These are phyloP conservation scores for Dianthus caryophyllus DNA, from an alignment of 148 eudicot species.

Conservation along the genomic window DNA sequence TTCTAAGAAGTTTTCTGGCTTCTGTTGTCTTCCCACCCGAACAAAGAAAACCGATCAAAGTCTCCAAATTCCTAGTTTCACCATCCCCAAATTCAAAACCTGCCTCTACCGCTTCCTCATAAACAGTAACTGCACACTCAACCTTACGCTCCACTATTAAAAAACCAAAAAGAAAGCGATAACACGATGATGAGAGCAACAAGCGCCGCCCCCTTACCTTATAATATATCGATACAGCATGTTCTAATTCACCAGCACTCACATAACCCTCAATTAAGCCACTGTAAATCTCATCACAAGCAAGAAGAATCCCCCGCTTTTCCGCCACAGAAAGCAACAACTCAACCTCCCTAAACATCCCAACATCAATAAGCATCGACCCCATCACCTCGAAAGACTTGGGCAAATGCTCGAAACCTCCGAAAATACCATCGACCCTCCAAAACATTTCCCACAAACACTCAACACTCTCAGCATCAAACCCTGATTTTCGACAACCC, in stretches of 20 bases:
- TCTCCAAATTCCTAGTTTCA: slow-evolving; percentile 33
- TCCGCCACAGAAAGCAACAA: slow-evolving; percentile 45
- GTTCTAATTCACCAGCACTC: slow-evolving; percentile 36
- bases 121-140: slow-evolving; percentile 31
- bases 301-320: slow-evolving; percentile 48
- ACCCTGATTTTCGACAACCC: slow-evolving; percentile 22
- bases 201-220: slow-evolving; percentile 38
- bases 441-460: slow-evolving; percentile 68
- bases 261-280: slow-evolving; percentile 53
- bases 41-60: slow-evolving; percentile 43
- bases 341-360: slow-evolving; percentile 55
- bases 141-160: slow-evolving; percentile 33
- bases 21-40: slow-evolving; percentile 56
- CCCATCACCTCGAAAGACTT: slow-evolving; percentile 56
- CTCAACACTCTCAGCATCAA: slow-evolving; percentile 39
- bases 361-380: slow-evolving; percentile 44
- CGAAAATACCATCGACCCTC: slow-evolving; percentile 38
- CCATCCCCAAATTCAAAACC: slow-evolving; percentile 38
- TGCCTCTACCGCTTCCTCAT: slow-evolving; percentile 44
- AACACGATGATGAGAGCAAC: slow-evolving; percentile 44
- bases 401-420: slow-evolving; percentile 46
- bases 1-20: slow-evolving; percentile 56
- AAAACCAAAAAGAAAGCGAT: slow-evolving; percentile 32
- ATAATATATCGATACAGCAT: slow-evolving; percentile 46
- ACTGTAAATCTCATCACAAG: slow-evolving; percentile 51